A percentile compares a stretch with the other conserved stretches of the same genome.
phyloP scores from a whole-genome alignment of 345 rosid genomes.

The Brassica juncea region DNA sequence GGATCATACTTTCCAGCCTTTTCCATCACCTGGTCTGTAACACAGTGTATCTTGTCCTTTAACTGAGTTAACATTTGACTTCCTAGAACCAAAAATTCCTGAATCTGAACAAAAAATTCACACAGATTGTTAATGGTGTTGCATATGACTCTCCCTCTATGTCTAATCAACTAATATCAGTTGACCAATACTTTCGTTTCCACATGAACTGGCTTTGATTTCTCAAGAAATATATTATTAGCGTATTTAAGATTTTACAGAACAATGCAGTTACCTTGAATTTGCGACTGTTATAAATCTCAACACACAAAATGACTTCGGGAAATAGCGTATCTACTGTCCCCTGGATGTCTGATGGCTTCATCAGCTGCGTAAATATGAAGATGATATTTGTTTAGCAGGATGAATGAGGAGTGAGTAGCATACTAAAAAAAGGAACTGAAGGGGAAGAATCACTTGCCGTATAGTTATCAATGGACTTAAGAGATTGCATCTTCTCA shows the following conservation, averaged over 20 bases:
- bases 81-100: slow-evolving; percentile 86
- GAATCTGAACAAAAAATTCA: slow-evolving; percentile 49
- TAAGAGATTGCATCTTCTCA: slow-evolving; percentile 59
- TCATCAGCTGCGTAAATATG: slow-evolving; percentile 40
- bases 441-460: slow-evolving; percentile 29
- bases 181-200: not conserved
- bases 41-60: slow-evolving; percentile 79
- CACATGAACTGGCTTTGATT: not conserved
- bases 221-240: not conserved
- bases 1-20: slow-evolving; percentile 69
- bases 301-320: slow-evolving; percentile 71
- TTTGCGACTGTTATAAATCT: slow-evolving; percentile 56
- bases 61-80: slow-evolving; percentile 65
- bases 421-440: slow-evolving; percentile 9
- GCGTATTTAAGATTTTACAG: not conserved
- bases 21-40: slow-evolving; percentile 71
- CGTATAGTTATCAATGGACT: slow-evolving; percentile 47
- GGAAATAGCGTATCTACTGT: slow-evolving; percentile 45
- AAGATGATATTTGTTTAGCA: not conserved
- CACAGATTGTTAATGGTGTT: slow-evolving; percentile 5
- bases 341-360: slow-evolving; percentile 47
- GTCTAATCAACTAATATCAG: not conserved
- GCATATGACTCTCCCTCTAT: not conserved
- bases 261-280: slow-evolving; percentile 54
- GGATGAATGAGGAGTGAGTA: slow-evolving; percentile 15